Base-by-base conservation (phyloP, 495 filamentous ascomycete genomes). In the Aspergillus affinis region DNA sequence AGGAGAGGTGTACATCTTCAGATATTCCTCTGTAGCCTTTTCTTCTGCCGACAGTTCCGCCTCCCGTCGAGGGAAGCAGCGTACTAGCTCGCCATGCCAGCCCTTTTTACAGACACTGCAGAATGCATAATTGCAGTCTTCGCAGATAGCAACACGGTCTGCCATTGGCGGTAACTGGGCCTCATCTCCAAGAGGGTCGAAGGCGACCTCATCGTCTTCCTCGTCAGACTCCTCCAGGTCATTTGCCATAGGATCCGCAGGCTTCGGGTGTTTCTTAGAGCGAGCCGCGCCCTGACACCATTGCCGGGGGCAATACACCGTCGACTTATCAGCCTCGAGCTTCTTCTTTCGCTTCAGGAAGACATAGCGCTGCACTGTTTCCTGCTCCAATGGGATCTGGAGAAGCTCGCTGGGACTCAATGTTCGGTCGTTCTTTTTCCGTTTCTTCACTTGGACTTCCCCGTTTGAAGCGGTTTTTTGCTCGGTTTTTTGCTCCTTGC, bases 261-360 rank as follows among this genome's bases (percentile, higher is more conserved):
- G 87, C 65, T 93, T 91, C 32, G 84, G 88, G 68, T 92, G 88
- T 62, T 86, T 89, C 61, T 90, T 87, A 49, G 90, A 91, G 26
- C 88, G 82, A 6, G 91, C 90, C n/a, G 93, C 88, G 19, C 90
- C 91, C 69, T 96, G 91, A 68, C 94, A 98, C 93, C 93, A 98
- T 62, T 85, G 78, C 1, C 94, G 84, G 3, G 94, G 94, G 66
- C 94, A 98, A 69, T 94, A 97, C n/a, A 97, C 82, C 0, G 93
- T 97, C 49, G 85, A 88, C 62, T 90, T 92, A 64, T 98, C 93
- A 0, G 91, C 86, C 69, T 97, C 94, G 9, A 97, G 81, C 63
- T 91, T 88, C 55, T 87, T 89, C 75, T 98, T 98, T 61, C 93
- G 89, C 73, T 95, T 97, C 32, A 98, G 75, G 27, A 84, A 85